These are phyloP conservation scores for Fusarium sp. DNA, from an alignment of 2,329 filamentous ascomycete species.

Conservation along the genomic window DNA sequence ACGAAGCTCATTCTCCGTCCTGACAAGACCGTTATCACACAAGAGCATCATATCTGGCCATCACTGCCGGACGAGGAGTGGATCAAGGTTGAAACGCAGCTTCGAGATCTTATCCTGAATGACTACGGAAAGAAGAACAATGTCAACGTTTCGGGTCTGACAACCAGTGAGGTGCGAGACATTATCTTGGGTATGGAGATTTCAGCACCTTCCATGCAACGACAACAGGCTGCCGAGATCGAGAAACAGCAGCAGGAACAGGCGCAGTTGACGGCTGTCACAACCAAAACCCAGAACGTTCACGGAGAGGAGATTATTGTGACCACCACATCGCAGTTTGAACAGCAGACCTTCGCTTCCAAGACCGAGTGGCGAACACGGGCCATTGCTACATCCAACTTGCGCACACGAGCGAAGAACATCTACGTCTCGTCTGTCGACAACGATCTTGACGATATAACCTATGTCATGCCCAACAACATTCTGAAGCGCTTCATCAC, in stretches of 20 bases:
- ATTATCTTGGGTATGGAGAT: slow-evolving; percentile 99
- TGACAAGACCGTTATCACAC: slow-evolving; percentile 97
- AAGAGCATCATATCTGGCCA: slow-evolving; percentile 99
- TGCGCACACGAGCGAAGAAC: slow-evolving; percentile 94
- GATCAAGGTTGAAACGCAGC: slow-evolving; percentile 98
- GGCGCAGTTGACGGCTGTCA: slow-evolving; percentile 94
- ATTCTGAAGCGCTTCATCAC: slow-evolving; percentile 98
- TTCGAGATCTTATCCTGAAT: slow-evolving; percentile 95
- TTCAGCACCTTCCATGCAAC: slow-evolving; percentile 95
- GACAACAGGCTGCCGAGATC: slow-evolving; percentile 97
- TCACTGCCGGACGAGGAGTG: slow-evolving; percentile 94
- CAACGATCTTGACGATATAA: slow-evolving; percentile 88
- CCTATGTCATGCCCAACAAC: slow-evolving; percentile 99
- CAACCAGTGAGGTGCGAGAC: slow-evolving; percentile 95
- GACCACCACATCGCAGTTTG: slow-evolving; percentile 96
- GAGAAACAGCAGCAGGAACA: slow-evolving; percentile 99
- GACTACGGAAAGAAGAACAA: slow-evolving; percentile 99
- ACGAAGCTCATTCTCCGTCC: slow-evolving; percentile 94
- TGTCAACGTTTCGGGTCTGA: slow-evolving; percentile 96
- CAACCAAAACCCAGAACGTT: slow-evolving; percentile 97
- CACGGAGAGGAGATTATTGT: slow-evolving; percentile 98
- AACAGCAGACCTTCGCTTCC: slow-evolving; percentile 96
- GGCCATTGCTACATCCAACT: slow-evolving; percentile 94
- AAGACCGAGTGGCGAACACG: slow-evolving; percentile 99
- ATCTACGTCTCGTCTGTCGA: slow-evolving; percentile 99